Evolutionary conservation across 78 protist species (phyloP).

Genomic region (Neovahlkampfia damariscottae): DNA sequence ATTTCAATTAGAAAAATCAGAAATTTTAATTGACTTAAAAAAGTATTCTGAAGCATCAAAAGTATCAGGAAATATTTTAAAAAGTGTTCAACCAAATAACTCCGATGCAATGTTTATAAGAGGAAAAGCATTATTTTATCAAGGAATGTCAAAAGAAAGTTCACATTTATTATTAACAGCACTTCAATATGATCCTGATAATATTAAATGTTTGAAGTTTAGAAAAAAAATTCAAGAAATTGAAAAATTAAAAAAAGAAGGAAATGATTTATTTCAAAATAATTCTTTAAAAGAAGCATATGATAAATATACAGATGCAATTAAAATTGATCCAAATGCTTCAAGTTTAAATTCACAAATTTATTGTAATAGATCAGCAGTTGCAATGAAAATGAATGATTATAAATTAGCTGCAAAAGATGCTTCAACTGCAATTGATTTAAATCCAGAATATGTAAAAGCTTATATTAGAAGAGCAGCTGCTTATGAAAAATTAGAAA

Average conservation of each 20-base stretch:
- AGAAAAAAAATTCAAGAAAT: not conserved
- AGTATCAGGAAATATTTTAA: not conserved
- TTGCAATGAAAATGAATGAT: not conserved
- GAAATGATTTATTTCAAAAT: slow-evolving; percentile 14
- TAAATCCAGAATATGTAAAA: slow-evolving; percentile 16
- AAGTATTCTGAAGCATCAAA: not conserved
- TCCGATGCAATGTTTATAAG: not conserved
- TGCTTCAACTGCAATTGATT: slow-evolving; percentile 3
- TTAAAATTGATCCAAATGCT: not conserved
- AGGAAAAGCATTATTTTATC: slow-evolving; percentile 6
- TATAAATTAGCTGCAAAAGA: slow-evolving; percentile 3
- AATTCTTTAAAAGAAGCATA: slow-evolving; percentile 6
- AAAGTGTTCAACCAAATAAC: not conserved
- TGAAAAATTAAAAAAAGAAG: slow-evolving; percentile 17
- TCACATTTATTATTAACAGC: not conserved
- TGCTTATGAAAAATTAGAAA: slow-evolving; percentile 19
- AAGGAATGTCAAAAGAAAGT: not conserved
- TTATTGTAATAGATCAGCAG: slow-evolving; percentile 14
- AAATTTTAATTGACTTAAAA: not conserved
- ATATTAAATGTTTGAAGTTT: not conserved
- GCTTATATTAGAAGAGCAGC: slow-evolving; percentile 21
- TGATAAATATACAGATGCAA: slow-evolving; percentile 23
- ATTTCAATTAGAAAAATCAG: not conserved
- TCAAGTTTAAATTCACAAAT: not conserved
- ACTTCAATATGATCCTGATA: slow-evolving; percentile 11